These are phyloP conservation scores for Nothophoma quercina DNA, from an alignment of 2,329 filamentous ascomycete genomes.

Conservation along the genomic window DNA sequence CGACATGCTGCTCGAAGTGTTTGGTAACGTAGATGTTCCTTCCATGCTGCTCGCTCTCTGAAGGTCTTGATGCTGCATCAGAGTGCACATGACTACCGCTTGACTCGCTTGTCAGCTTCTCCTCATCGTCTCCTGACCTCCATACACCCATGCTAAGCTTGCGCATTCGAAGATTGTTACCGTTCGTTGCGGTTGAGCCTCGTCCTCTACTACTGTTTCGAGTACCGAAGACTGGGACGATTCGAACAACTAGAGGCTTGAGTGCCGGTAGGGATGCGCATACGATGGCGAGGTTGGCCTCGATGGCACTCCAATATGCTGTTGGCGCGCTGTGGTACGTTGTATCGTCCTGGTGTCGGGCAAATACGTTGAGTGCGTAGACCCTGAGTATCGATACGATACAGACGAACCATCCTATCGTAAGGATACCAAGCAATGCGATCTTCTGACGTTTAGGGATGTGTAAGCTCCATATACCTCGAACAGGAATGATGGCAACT, in stretches of 20 bases:
- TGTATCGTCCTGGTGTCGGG: slow-evolving; percentile 25
- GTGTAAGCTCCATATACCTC: slow-evolving; percentile 34
- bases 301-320: slow-evolving; percentile 42
- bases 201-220: slow-evolving; percentile 18
- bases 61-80: slow-evolving; percentile 1
- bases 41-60: slow-evolving; percentile 13
- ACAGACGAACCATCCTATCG: slow-evolving; percentile 45
- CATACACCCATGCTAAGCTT: slow-evolving; percentile 8
- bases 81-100: slow-evolving; percentile 15
- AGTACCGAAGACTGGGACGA: slow-evolving; percentile 32
- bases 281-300: slow-evolving; percentile 43
- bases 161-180: slow-evolving; percentile 3
- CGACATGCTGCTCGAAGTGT: slow-evolving; percentile 21
- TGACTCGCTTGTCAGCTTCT: slow-evolving; percentile 19
- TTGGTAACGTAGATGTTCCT: slow-evolving; percentile 24
- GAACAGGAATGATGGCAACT: slow-evolving; percentile 34
- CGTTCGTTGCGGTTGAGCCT: slow-evolving; percentile 12
- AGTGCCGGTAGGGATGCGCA: slow-evolving; percentile 43
- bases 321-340: slow-evolving; percentile 33
- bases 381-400: slow-evolving; percentile 42
- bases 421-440: slow-evolving; percentile 32
- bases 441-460: slow-evolving; percentile 32
- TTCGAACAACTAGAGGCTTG: slow-evolving; percentile 35
- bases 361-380: slow-evolving; percentile 24
- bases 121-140: slow-evolving; percentile 14